A percentile compares a stretch with the other conserved stretches of the same genome.
phyloP scores from a whole-genome alignment of 2,329 filamentous ascomycete species.

The Aspergillus caelatus region DNA sequence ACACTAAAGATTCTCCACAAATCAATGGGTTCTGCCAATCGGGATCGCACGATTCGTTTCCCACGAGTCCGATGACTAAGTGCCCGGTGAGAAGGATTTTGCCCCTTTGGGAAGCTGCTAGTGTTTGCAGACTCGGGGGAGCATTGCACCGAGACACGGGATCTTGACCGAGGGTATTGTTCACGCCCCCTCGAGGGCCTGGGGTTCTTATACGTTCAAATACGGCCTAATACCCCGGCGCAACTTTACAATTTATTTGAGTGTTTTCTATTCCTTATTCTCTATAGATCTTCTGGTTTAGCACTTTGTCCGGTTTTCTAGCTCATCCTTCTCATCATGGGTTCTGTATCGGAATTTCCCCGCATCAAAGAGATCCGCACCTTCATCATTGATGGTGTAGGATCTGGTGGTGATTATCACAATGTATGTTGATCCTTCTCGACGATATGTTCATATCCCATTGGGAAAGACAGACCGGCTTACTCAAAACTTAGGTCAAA shows the following conservation, averaged over 20 bases:
- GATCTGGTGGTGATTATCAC: conserved; percentile 68
- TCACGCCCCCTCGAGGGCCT: conserved; percentile 8
- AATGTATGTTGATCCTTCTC: conserved; percentile 67
- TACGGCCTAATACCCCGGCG: conserved; percentile 14
- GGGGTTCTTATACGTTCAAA: conserved; percentile 19
- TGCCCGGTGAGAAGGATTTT: background rate
- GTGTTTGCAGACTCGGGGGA: conserved; percentile 25
- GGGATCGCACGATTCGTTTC: background rate
- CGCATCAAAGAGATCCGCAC: conserved; percentile 50
- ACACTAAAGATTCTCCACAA: conserved; percentile 6
- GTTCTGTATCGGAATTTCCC: conserved; percentile 40
- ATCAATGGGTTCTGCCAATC: background rate
- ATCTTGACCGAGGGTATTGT: conserved; percentile 13
- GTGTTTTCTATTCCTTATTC: conserved; percentile 12
- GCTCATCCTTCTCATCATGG: conserved; percentile 30
- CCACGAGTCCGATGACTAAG: conserved; percentile 1
- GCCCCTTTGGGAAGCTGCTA: background rate
- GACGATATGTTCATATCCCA: background rate
- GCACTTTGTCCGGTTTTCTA: conserved; percentile 2
- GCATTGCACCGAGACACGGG: conserved; percentile 32
- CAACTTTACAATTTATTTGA: conserved; percentile 14
- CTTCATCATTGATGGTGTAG: conserved; percentile 50
- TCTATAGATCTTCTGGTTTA: conserved; percentile 9
- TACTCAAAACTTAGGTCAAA: conserved; percentile 37
- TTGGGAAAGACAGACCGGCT: background rate